Evolutionary conservation across 2,329 filamentous ascomycete species (phyloP).

Genomic region (Didymella keratinophila): DNA sequence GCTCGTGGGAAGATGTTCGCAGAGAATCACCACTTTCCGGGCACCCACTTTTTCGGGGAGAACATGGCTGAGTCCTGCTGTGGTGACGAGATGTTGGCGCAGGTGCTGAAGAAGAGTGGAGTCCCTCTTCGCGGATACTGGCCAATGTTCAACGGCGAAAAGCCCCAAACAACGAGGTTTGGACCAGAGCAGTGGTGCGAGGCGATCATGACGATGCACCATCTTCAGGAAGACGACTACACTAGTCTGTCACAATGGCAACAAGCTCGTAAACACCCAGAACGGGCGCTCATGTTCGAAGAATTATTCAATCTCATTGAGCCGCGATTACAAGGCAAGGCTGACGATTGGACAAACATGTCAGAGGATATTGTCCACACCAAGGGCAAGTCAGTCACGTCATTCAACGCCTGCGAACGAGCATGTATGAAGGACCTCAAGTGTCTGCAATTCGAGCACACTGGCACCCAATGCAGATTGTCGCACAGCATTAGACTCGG

Average conservation of each 20-base stretch:
- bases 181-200: constrained; percentile 54
- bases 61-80: constrained; percentile 47
- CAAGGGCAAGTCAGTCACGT: constrained; percentile 31
- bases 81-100: constrained; percentile 50
- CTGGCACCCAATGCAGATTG: constrained; percentile 39
- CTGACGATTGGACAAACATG: constrained; percentile 47
- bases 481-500: constrained; percentile 42
- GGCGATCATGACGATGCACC: constrained; percentile 52
- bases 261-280: constrained; percentile 29
- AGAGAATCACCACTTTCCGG: constrained; percentile 42
- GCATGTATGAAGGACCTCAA: constrained; percentile 41
- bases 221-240: constrained; percentile 42
- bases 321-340: constrained; percentile 32
- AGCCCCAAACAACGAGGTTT: constrained; percentile 50
- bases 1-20: constrained; percentile 50
- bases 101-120: constrained; percentile 49
- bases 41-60: constrained; percentile 49
- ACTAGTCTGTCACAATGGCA: constrained; percentile 41
- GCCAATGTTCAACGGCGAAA: constrained; percentile 58
- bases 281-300: constrained; percentile 43
- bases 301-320: constrained; percentile 45
- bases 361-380: constrained; percentile 39
- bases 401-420: constrained; percentile 38
- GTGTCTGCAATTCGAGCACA: constrained; percentile 47
- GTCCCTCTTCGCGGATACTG: constrained; percentile 50